Base-by-base conservation (phyloP, 345 rosid species). In the Excoecaria cochinchinensis region DNA sequence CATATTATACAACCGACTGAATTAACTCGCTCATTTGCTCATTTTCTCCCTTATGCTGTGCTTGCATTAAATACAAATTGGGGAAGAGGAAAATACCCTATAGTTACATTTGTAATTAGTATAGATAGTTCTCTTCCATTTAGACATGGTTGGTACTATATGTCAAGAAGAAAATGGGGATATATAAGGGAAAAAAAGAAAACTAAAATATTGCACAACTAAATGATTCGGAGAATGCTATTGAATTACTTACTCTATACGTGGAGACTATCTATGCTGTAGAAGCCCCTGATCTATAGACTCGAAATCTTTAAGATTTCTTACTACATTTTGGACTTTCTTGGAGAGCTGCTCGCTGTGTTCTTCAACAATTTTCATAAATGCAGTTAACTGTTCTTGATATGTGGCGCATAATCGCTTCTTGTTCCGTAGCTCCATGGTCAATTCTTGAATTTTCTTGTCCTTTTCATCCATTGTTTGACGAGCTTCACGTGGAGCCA, bases 381-480 rank as follows among this genome's bases (percentile, higher is more conserved):
- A 90, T 69, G 88, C 81, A 58, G 79, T 75, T 38, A 91, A 75
- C 74, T 89, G 91, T 76, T 89, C 91, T 76, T 83, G 89, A 61
- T 89, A 91, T 8, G 88, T 87, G 50, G 87, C 82, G 78, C 93
- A 86, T 55, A 89, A 65, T 22, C 91, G 86, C 80, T 89, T 89
- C 91, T 88, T 85, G 81, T 89, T 86, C 69, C 90, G 72, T 47
- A 91, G 76, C 82, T 91, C 95, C 15, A 79, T 75, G 0, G 88
- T 91, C 75, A 89, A 62, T 82, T 88, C 93, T 78, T 91, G 93
- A 83, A 91, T 89, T 48, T 75, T 87, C 84, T 86, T 89, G 72
- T 88, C 95, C 79, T 91, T 91, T 51, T 85, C 91, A 50, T 85
- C 91, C 90, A 90, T 76, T 25, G 89, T 85, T 80, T 94, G 97